Percentiles rank a stretch among this genome's conserved stretches.
phyloP scores from a whole-genome alignment of 371 early-diverging fungal species.

The Mucor piriformis region DNA sequence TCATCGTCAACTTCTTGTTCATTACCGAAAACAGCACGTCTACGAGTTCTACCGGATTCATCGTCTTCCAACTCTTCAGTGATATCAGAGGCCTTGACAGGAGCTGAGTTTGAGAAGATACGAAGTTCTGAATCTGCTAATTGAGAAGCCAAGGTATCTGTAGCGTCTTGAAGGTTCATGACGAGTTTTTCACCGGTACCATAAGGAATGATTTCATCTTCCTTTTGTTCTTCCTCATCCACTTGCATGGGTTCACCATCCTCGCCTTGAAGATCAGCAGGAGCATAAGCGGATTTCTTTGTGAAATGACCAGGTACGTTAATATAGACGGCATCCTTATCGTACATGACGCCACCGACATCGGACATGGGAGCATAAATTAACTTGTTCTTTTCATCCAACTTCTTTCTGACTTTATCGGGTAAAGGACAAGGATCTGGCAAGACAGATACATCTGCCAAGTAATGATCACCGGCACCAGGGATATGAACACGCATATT shows the following conservation, averaged over 20 bases:
- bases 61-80: conserved; percentile 39
- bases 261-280: conserved; percentile 36
- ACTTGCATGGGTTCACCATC: conserved; percentile 41
- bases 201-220: conserved; percentile 31
- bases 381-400: conserved; percentile 92
- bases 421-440: conserved; percentile 95
- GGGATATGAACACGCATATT: conserved; percentile 91
- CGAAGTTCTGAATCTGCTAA: conserved; percentile 78
- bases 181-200: conserved; percentile 92
- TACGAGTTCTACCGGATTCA: conserved; percentile 56
- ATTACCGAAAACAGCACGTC: conserved; percentile 63
- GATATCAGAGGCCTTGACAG: conserved; percentile 69
- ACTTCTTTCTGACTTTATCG: conserved; percentile 84
- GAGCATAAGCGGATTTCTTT: conserved; percentile 58
- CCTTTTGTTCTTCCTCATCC: conserved; percentile 31
- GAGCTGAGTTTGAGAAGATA: conserved; percentile 80
- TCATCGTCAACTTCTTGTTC: conserved; percentile 52
- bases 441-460: conserved; percentile 76
- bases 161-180: conserved; percentile 85
- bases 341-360: conserved; percentile 97
- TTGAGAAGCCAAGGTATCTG: conserved; percentile 76
- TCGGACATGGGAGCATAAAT: conserved; percentile 99
- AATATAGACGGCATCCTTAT: conserved; percentile 98
- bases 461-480: conserved; percentile 89
- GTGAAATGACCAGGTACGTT: conserved; percentile 89